Percentiles rank a stretch among this genome's conserved stretches.
These are phyloP conservation scores for Hibiscus tridactylites DNA, from an alignment of 345 rosid genomes.

Conservation along the genomic window DNA sequence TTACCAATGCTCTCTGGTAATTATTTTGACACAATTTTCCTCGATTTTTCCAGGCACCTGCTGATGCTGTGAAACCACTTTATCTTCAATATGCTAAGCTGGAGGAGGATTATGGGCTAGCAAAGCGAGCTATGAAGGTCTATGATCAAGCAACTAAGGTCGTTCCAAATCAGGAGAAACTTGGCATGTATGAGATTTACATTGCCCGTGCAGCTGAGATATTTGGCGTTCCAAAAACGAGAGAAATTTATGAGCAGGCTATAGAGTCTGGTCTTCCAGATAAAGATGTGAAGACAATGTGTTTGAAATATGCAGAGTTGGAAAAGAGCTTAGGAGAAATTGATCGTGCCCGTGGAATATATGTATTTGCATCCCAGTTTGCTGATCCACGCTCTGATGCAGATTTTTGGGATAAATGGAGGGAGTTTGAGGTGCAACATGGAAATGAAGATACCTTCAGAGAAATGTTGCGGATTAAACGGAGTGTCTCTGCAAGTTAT, in stretches of 20 bases:
- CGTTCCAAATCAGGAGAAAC: constrained; percentile 73
- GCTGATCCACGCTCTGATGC: constrained; percentile 87
- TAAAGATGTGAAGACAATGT: constrained; percentile 90
- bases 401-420: constrained; percentile 91
- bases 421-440: constrained; percentile 86
- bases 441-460: constrained; percentile 97
- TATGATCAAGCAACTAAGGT: constrained; percentile 90
- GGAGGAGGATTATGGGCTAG: constrained; percentile 92
- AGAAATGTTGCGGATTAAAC: constrained; percentile 85
- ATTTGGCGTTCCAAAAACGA: constrained; percentile 89
- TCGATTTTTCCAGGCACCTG: constrained; percentile 54
- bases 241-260: constrained; percentile 94
- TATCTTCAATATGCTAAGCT: constrained; percentile 95
- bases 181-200: constrained; percentile 88
- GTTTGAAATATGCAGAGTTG: constrained; percentile 79
- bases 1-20: neutral
- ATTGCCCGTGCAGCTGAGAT: constrained; percentile 91
- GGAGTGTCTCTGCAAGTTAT: constrained; percentile 88
- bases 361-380: constrained; percentile 80
- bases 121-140: constrained; percentile 95
- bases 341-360: constrained; percentile 74
- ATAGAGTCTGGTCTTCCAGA: constrained; percentile 93
- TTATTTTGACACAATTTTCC: neutral
- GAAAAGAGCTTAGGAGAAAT: constrained; percentile 95
- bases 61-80: constrained; percentile 76